Base-by-base conservation (phyloP, 352 stramenopile species). In the Blastocystis sp. region DNA sequence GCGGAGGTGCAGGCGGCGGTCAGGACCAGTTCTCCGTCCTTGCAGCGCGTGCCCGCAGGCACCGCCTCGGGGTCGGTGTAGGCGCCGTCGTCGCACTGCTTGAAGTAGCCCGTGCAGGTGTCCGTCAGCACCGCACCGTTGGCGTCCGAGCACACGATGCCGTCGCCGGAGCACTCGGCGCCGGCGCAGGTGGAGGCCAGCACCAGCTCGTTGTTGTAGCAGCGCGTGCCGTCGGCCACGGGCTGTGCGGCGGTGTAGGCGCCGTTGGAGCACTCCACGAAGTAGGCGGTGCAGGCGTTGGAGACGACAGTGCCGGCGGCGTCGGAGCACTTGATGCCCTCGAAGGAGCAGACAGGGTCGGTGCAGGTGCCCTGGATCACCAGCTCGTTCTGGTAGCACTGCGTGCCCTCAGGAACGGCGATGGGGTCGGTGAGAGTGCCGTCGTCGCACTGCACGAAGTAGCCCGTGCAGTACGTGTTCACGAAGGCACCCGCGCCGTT, bases 191-290 rank as follows among this genome's bases (percentile, higher is more conserved):
- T 43, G n/a, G 45, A 28, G 34, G 63, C 14, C 45, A 76, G 7
- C 38, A 88, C 78, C 2, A 88, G 79, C 17, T 77, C n/a, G 38
- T 76, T 52, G 54, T 88, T 88, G 64, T 79, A 79, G 60, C 78
- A 88, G 14, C 48, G 63, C 28, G 28, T 61, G 38, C 40, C 61
- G 21, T 88, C 45, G 9, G 61, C 60, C 6, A 88, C 40, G 17
- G 62, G 42, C 61, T 69, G 38, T 3, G 57, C 17, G 4, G 24
- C 40, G 38, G 48, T 69, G 45, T 59, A 11, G n/a, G 24, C 54
- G 21, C 45, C 57, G 28, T 84, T 24, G 21, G 54, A 38, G 61
- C 74, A 84, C 45, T 59, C 45, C 54, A 68, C 54, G 61, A 84
- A 76, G 78, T 88, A 66, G 10, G 24, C 17, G 24, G 78, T 88